A percentile compares a stretch with the other conserved stretches of the same genome.
phyloP scores from a whole-genome alignment of 108 stramenopile species.

The Bacterosira constricta region DNA sequence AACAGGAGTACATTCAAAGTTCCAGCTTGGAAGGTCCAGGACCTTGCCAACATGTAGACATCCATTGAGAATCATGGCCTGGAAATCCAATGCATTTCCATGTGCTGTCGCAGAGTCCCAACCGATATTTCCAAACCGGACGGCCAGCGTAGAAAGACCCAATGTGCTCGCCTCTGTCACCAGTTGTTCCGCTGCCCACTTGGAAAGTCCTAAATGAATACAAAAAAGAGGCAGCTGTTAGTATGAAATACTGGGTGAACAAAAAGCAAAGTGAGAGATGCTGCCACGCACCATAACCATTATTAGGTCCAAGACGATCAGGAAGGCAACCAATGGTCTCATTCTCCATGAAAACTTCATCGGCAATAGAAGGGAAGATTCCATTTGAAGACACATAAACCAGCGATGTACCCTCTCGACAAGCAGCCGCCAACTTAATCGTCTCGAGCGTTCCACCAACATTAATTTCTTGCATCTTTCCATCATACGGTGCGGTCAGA shows the following conservation, averaged over 20 bases:
- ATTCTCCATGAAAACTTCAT: constrained; percentile 40
- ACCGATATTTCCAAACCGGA: constrained; percentile 79
- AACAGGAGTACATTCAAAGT: constrained; percentile 75
- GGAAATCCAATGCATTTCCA: constrained; percentile 74
- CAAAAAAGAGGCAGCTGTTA: not conserved
- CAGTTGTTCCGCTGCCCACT: constrained; percentile 84
- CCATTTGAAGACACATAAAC: constrained; percentile 75
- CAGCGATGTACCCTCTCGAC: constrained; percentile 67
- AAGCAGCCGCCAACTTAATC: constrained; percentile 66
- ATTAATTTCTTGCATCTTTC: constrained; percentile 66
- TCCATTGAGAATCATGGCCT: constrained; percentile 63
- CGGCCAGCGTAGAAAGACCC: constrained; percentile 66
- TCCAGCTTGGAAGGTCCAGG: constrained; percentile 42
- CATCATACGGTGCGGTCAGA: constrained; percentile 67
- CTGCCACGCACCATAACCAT: constrained; percentile 63
- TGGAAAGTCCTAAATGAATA: constrained; percentile 45
- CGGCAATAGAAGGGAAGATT: constrained; percentile 65
- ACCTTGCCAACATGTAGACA: constrained; percentile 43
- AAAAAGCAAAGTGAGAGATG: too few relatives aligned
- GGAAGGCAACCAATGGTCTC: constrained; percentile 29
- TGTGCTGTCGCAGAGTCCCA: constrained; percentile 52
- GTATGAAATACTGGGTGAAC: not conserved
- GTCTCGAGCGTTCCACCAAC: constrained; percentile 79
- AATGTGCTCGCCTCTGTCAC: constrained; percentile 55
- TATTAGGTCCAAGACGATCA: constrained; percentile 49